Base-by-base conservation (phyloP, 805 yeast genomes). In the Hanseniaspora guilliermondii region DNA sequence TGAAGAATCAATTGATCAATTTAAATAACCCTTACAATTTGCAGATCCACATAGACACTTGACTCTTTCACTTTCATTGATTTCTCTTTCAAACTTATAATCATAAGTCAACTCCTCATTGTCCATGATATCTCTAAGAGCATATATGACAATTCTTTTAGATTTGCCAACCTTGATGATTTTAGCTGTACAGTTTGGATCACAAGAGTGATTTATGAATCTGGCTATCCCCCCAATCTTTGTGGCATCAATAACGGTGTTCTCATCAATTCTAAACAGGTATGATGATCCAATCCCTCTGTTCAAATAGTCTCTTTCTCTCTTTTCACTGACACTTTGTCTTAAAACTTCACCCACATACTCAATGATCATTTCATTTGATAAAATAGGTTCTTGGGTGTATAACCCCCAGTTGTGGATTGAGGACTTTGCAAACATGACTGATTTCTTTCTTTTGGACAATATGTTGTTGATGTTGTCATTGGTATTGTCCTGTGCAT, bases 391-490 rank as follows among this genome's bases (percentile, higher is more conserved):
- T 63, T 93, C 97, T 62, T 86, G 71, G 0, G 99, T 98, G 68
- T 88, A 93, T 39, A 93, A 70, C 0, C 99, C 99, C 98, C 98
- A 93, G 64, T 91, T 87, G 67, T 93, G 98, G 63, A 93, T 93
- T 0, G 97, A 95, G 2, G 97, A 88, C 53, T 97, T 75, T 0
- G 97, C 97, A 73, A 89, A 89, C n/a, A 93, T 83, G 8, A 91
- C 97, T 0, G 96, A 95, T 63, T 91, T 91, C 67, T 84, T 86
- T 58, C 97, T 77, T 64, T 87, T 88, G 59, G 87, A 85, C 61
- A 91, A 76, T 17, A n/a, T 60, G 58, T 59, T 45, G 4, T 56
- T 39, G 16, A 60, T 62, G 11, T 56, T 35, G 7, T 35, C 46
- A 2, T 49, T 41, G 50, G 48, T 50, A 36, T 49, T 50, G 17